Conservation (phyloP, 257 asterid genomes). For the Nemophila menziesii region DNA sequence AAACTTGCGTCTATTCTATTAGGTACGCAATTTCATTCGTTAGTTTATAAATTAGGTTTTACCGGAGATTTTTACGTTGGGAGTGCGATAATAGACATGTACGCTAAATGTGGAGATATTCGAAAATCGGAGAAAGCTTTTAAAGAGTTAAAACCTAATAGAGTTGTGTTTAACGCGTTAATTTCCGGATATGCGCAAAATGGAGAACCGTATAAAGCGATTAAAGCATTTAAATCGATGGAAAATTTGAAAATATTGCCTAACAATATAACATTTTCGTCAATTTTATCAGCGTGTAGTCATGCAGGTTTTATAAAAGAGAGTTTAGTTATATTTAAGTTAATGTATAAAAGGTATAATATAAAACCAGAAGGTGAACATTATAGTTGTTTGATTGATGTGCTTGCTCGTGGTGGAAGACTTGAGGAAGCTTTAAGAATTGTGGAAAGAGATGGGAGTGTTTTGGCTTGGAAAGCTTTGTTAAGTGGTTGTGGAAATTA, state of each 20-base stretch:
- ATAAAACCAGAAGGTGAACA: conserved; percentile 7
- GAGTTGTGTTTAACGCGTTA: conserved; percentile 5
- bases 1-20: conserved; percentile 5
- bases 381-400: conserved; percentile 8
- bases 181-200: conserved; percentile 11
- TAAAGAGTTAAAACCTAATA: conserved; percentile 8
- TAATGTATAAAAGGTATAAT: conserved; percentile 5
- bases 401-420: conserved; percentile 10
- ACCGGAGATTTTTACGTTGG: conserved; percentile 1
- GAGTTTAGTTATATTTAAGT: conserved; percentile 2
- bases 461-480: conserved; percentile 14
- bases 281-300: conserved; percentile 10
- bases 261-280: not conserved
- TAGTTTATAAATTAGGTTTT: conserved; percentile 6
- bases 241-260: conserved; percentile 6
- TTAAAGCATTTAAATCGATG: conserved; percentile 4
- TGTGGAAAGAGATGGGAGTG: conserved; percentile 1
- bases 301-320: conserved; percentile 7
- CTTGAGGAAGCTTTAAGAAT: conserved; percentile 11
- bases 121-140: conserved; percentile 6
- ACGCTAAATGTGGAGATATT: conserved; percentile 11
- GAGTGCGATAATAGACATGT: conserved; percentile 9
- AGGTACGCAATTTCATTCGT: conserved; percentile 9
- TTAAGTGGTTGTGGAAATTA: conserved; percentile 9
- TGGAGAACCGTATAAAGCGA: conserved; percentile 6